Evolutionary conservation across 345 rosid genomes (phyloP), one percentile per base, ranked within the genome.

Genomic region (Eucalyptus microcorys): DNA sequence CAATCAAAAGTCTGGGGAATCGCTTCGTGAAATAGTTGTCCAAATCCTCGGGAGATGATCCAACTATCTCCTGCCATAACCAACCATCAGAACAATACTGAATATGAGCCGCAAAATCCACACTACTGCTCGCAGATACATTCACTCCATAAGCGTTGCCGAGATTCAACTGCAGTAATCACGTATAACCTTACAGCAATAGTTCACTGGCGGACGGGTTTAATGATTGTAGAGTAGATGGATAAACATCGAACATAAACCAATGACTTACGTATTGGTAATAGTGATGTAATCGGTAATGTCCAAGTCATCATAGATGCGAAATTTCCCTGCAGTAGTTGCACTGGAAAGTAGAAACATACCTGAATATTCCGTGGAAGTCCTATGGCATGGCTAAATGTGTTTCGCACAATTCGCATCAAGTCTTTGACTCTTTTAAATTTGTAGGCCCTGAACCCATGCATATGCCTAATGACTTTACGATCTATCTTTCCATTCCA

Each of bases 401-500:
- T 96, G 94, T 97, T 97, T 76, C 98, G 92, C 88, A 97, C 94
- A 84, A 96, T 96, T 76, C 99, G 93, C 92, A 97, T 89, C 90
- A 96, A 91, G 90, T 97, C 99, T 32, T 98, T 93, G 32, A 94
- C 96, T 55, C 95, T 95, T 40, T 95, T 93, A 86, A 90, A 97
- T 89, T 91, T 96, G 89, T 97, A 97, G 21, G 96, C 99, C 81
- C 99, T 91, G 89, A 96, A 94, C 30, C 90, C 92, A 34, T 98
- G 97, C 9, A 97, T 95, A 90, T 97, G 93, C 61, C 83, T 83
- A 45, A 97, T 91, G 92, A 97, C 96, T 66, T 87, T 83, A 55
- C 93, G 91, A 52, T 97, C 98, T 91, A 97, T 91, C 93, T 94
- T 97, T 91, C 93, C 97, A 89, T 95, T 93, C 99, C 99, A 97